phyloP scores from a whole-genome alignment of 1,284 basidiomycete species.

The Macrocystidia cucumis region DNA sequence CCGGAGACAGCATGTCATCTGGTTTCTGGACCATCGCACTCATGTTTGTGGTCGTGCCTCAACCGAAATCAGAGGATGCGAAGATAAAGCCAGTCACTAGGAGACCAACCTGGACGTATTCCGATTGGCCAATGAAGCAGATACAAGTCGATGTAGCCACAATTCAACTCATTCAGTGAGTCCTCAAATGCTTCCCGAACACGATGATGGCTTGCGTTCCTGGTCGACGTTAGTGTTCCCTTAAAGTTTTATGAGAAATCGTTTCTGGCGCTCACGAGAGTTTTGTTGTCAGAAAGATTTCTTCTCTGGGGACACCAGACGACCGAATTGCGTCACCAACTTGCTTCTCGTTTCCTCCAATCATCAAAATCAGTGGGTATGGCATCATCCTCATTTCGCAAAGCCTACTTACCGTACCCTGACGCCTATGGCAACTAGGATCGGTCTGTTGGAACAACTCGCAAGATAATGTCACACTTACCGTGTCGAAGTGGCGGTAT shows the following conservation, averaged over 20 bases:
- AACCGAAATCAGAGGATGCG: too few species aligned
- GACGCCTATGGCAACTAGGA: slow-evolving; percentile 16
- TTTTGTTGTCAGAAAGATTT: slow-evolving; percentile 47
- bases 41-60: too few species aligned
- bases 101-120: too few species aligned
- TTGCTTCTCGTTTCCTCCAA: slow-evolving; percentile 33
- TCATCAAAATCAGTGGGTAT: slow-evolving; percentile 3
- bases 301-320: slow-evolving; percentile 34
- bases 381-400: too few species aligned
- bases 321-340: slow-evolving; percentile 43
- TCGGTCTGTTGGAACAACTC: neutral
- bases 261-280: slow-evolving; percentile 18
- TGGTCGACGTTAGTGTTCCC: slow-evolving; percentile 7
- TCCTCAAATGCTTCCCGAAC: slow-evolving; percentile 45
- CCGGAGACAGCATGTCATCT: slow-evolving; percentile 22
- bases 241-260: neutral
- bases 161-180: slow-evolving; percentile 46
- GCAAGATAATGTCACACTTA: slow-evolving; percentile 12
- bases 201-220: slow-evolving; percentile 30
- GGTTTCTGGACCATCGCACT: too few species aligned
- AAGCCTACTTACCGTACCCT: slow-evolving; percentile 17
- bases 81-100: too few species aligned
- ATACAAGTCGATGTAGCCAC: slow-evolving; percentile 67
- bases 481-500: slow-evolving; percentile 34
- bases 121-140: slow-evolving; percentile 68